Percentiles rank a stretch among this genome's conserved stretches.
phyloP scores from a whole-genome alignment of 164 flowering plant species.

The Vitis amurensis region DNA sequence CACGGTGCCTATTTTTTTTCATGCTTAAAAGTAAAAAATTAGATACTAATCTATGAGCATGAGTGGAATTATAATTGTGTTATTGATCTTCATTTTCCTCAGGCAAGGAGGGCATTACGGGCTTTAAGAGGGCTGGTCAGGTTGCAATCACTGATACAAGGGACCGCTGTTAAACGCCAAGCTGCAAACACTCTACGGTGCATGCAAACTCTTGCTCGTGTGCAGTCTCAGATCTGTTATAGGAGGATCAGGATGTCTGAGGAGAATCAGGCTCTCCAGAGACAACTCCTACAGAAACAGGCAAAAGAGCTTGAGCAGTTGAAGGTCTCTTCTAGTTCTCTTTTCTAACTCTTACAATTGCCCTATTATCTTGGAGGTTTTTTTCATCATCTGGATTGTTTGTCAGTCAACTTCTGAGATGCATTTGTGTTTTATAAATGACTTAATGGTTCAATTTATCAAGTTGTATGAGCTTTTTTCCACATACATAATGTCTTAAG shows the following conservation, averaged over 20 bases:
- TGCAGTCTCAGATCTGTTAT: conserved; percentile 74
- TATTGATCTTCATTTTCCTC: conserved; percentile 5
- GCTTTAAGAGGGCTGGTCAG: conserved; percentile 79
- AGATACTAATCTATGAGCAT: background rate
- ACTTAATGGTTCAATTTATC: too few relatives aligned
- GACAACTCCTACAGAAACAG: conserved; percentile 70
- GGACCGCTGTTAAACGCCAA: conserved; percentile 73
- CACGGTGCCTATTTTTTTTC: too few relatives aligned
- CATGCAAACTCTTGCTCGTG: conserved; percentile 79
- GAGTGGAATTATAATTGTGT: too few relatives aligned
- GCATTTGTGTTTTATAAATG: background rate
- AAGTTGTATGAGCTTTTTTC: background rate
- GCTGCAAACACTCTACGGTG: conserved; percentile 63
- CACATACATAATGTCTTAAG: background rate
- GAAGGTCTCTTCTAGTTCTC: conserved; percentile 28
- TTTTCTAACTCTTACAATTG: background rate
- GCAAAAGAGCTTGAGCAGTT: conserved; percentile 67
- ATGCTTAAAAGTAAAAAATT: background rate
- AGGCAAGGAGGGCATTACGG: conserved; percentile 84
- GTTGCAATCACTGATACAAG: conserved; percentile 65
- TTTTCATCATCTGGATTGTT: background rate
- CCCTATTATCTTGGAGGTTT: background rate
- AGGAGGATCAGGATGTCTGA: conserved; percentile 82
- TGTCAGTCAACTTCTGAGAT: conserved; percentile 1
- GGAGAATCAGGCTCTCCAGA: conserved; percentile 82